A percentile compares a stretch with the other conserved stretches of the same genome.
Conservation (phyloP, 805 yeast genomes). For the Cyberlindnera meyerae region DNA sequence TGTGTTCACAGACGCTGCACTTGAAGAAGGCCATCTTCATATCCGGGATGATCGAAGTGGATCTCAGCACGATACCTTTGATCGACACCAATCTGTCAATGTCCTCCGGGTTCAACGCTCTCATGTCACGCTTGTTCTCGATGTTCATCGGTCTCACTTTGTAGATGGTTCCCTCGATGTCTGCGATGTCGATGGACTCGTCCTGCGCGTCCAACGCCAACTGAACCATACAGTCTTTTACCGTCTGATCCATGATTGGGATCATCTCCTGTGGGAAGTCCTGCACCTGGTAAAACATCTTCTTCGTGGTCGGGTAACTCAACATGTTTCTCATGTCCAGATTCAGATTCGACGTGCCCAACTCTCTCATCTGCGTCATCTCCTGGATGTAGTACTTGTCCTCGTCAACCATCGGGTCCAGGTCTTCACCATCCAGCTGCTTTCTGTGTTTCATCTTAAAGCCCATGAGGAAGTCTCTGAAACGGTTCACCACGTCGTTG, state of each 20-base stretch:
- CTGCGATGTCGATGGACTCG: slow-evolving; percentile 48
- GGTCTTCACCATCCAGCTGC: slow-evolving; percentile 33
- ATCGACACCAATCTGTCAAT: slow-evolving; percentile 89
- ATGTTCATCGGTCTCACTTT: slow-evolving; percentile 88
- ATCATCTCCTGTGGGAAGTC: slow-evolving; percentile 96
- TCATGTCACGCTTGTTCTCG: slow-evolving; percentile 70
- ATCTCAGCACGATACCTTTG: slow-evolving; percentile 84
- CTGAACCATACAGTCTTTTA: slow-evolving; percentile 83
- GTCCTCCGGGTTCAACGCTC: slow-evolving; percentile 90
- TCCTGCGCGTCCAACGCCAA: slow-evolving; percentile 49
- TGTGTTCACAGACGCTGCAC: slow-evolving; percentile 92
- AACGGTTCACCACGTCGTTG: slow-evolving; percentile 75
- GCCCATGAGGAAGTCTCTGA: slow-evolving; percentile 77
- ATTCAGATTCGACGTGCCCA: slow-evolving; percentile 79
- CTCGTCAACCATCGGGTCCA: slow-evolving; percentile 55
- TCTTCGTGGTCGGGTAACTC: slow-evolving; percentile 69
- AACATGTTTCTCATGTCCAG: slow-evolving; percentile 77
- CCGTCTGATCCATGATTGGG: slow-evolving; percentile 96
- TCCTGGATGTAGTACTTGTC: slow-evolving; percentile 68
- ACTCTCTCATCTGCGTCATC: slow-evolving; percentile 66
- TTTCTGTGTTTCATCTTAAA: slow-evolving; percentile 76
- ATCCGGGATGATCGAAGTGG: slow-evolving; percentile 92
- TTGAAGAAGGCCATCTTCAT: slow-evolving; percentile 96
- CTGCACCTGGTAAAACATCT: slow-evolving; percentile 77
- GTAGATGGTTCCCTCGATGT: slow-evolving; percentile 75